These are phyloP conservation scores for Cnidoscolus chayamansa DNA, from an alignment of 441 rosid genomes.

Conservation along the genomic window DNA sequence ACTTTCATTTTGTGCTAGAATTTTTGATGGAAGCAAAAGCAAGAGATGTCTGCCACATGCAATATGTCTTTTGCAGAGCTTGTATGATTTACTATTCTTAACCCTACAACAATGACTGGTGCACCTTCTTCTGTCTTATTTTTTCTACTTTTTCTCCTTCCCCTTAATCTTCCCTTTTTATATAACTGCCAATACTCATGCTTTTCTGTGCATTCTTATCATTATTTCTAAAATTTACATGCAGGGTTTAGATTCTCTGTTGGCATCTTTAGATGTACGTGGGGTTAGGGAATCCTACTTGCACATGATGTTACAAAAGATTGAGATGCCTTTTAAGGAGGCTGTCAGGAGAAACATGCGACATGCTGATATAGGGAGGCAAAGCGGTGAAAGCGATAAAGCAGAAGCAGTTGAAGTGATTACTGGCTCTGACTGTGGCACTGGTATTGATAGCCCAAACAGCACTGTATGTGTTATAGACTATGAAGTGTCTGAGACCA, in stretches of 20 bases:
- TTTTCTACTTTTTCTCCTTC: too few species aligned
- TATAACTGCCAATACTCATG: not conserved
- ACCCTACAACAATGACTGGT: not conserved
- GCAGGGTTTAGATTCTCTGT: constrained; percentile 65
- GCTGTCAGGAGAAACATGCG: constrained; percentile 39
- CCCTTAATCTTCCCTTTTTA: not conserved
- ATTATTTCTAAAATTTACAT: constrained; percentile 17
- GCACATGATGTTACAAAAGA: constrained; percentile 59
- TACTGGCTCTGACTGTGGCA: constrained; percentile 16
- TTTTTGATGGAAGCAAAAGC: constrained; percentile 14
- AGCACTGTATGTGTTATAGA: constrained; percentile 38
- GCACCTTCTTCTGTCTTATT: not conserved
- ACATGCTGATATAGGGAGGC: constrained; percentile 15
- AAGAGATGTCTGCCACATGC: constrained; percentile 12
- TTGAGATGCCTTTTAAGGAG: constrained; percentile 65
- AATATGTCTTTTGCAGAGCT: not conserved
- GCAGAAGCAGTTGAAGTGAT: constrained; percentile 29
- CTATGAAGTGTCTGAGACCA: constrained; percentile 47
- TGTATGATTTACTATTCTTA: constrained; percentile 6
- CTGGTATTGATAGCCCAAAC: constrained; percentile 33
- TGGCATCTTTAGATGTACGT: constrained; percentile 67
- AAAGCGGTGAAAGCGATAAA: constrained; percentile 27
- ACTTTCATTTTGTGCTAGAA: constrained; percentile 1
- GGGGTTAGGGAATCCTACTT: constrained; percentile 77
- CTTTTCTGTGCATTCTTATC: constrained; percentile 4